Evolutionary conservation across 164 flowering plant genomes (phyloP), one percentile per base, ranked within the genome.

Genomic region (Berberis thunbergii): DNA sequence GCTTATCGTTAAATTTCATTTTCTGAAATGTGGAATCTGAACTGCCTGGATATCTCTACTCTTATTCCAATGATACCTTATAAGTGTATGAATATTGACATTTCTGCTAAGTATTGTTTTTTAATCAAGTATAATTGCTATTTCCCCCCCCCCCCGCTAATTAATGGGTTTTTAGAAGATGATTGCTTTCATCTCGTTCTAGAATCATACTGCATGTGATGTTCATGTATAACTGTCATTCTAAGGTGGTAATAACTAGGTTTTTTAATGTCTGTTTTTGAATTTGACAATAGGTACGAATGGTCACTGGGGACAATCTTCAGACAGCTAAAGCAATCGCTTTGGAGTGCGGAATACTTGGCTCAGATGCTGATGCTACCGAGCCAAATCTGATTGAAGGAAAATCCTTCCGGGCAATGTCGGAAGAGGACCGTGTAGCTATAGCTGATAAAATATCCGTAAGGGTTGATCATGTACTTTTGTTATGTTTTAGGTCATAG

Each of bases 291-390:
- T 67, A 94, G 99, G 99, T 94, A 43, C 87, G 96, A 40, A 90
- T 93, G 98, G 89, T 93, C 13, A 93, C 98, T 41, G 98, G 98
- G 61, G 98, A 93, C 76, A 93, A 93, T 76, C 61, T 84, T 57
- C 81, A 86, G 64, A 93, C 98, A 66, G 98, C 98, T 2, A 90
- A 68, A 81, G 97, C 98, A 71, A 93, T 93, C 57, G 98, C 98
- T 55, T 54, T 87, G 78, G 98, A 93, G 70, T 90, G 98, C 73
- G 98, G 98, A 2, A 93, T 93, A 62, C 77, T 93, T 49, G 56
- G 41, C 43, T 75, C 88, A 52, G 78, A 79, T 66, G 81, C 67
- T 38, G 91, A 83, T 64, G 85, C 83, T 52, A 60, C 80, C 6
- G 84, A 81, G 64, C 96, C 95, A 42, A 76, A 66, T 73, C 64